Evolutionary conservation across 169 alveolate genomes (phyloP), one percentile per base, ranked within the genome.

Genomic region (Haemoproteus tartakovskyi): DNA sequence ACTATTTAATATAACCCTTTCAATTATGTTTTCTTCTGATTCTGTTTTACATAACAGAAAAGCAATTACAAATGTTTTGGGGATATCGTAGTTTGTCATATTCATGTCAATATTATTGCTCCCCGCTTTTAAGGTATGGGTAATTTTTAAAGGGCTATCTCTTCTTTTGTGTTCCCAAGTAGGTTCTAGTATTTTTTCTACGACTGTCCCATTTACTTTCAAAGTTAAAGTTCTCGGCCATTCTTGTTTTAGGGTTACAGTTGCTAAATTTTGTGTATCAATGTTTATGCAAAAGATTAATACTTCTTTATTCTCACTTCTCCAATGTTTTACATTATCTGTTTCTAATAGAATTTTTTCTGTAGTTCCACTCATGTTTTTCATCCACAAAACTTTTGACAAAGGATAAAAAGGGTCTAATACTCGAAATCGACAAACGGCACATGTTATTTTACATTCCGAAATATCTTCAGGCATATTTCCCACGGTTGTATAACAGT

Each of bases 101-200:
- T 47, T 45, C n/a, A 91, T 48, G 50, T 90, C 92, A 11, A 91
- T 43, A 21, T 54, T 38, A 60, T 91, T 91, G 27, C 45, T 79
- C 2, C 95, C 95, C 6, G 86, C 56, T 41, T 82, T 62, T 57
- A 91, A 64, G 11, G 88, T 86, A 46, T 87, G 90, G 1, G 95
- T 91, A 26, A 89, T 78, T 51, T 79, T 87, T 47, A 91, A 80
- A 16, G 96, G 96, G 41, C 84, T 88, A 62, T 92, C 96, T 24
- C 95, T 38, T 47, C 96, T 63, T 56, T 90, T 79, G 79, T 91
- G 95, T 59, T 92, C 96, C 92, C 94, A 91, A 16, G 89, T 43
- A 0, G 96, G 96, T 59, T 91, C 95, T 38, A 46, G 43, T 5
- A 79, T 33, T 36, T 62, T 62, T 62, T 79, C 80, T 8, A 83